These are phyloP conservation scores for Vinca minor DNA, from an alignment of 257 asterid species.

Conservation along the genomic window DNA sequence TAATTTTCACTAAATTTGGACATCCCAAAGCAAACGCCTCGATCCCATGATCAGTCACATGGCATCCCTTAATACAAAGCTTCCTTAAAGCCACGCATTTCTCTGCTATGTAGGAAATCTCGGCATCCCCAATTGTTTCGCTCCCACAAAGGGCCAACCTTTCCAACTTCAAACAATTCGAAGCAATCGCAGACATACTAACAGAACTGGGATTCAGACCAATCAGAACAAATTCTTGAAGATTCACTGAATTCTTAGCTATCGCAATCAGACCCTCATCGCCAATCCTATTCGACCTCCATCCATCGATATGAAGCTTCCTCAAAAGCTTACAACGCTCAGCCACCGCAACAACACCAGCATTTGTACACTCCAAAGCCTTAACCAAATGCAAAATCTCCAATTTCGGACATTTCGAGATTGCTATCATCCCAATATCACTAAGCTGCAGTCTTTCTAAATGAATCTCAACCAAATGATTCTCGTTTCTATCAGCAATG, in stretches of 20 bases:
- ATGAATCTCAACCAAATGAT: slow-evolving; percentile 57
- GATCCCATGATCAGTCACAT: slow-evolving; percentile 64
- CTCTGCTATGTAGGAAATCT: slow-evolving; percentile 58
- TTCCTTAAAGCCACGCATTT: slow-evolving; percentile 67
- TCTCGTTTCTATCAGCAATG: slow-evolving; percentile 31
- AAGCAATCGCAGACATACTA: slow-evolving; percentile 54
- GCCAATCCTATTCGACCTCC: slow-evolving; percentile 81
- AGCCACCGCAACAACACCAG: slow-evolving; percentile 59
- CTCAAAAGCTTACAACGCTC: slow-evolving; percentile 67
- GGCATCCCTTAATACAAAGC: slow-evolving; percentile 80
- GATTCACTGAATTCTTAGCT: slow-evolving; percentile 54
- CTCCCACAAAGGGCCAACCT: slow-evolving; percentile 88
- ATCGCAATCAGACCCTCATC: slow-evolving; percentile 62
- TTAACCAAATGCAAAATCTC: slow-evolving; percentile 71
- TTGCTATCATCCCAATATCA: slow-evolving; percentile 52
- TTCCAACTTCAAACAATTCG: slow-evolving; percentile 63
- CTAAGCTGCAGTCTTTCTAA: slow-evolving; percentile 76
- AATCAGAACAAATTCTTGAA: slow-evolving; percentile 71
- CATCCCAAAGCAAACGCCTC: slow-evolving; percentile 73
- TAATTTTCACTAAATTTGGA: slow-evolving; percentile 79
- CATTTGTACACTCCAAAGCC: slow-evolving; percentile 64
- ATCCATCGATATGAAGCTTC: slow-evolving; percentile 83
- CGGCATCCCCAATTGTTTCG: slow-evolving; percentile 77
- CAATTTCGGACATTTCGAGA: slow-evolving; percentile 48
- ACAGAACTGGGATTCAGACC: slow-evolving; percentile 66